Evolutionary conservation across 441 rosid species (phyloP).

Genomic region (Erodium chrysanthum): DNA sequence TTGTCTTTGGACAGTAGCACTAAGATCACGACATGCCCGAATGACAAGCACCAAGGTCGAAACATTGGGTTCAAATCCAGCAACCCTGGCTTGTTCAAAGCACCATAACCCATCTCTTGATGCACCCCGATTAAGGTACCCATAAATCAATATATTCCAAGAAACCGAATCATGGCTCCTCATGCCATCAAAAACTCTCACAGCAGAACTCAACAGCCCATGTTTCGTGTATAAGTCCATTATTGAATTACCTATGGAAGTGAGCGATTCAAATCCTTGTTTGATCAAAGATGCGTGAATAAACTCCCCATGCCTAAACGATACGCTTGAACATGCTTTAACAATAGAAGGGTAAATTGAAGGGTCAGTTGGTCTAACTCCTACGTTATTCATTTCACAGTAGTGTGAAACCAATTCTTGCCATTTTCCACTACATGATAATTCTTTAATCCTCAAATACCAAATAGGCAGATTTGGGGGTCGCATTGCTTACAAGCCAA

Average conservation of each 20-base stretch:
- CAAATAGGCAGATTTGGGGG: conserved; percentile 17
- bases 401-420: conserved; percentile 35
- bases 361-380: conserved; percentile 30
- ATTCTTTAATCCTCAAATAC: conserved; percentile 36
- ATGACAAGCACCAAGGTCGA: conserved; percentile 50
- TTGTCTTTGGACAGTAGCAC: conserved; percentile 22
- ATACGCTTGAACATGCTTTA: conserved; percentile 45
- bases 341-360: conserved; percentile 41
- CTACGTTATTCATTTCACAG: conserved; percentile 32
- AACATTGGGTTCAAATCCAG: conserved; percentile 44
- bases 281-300: conserved; percentile 44
- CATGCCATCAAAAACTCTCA: conserved; percentile 31
- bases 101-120: conserved; percentile 33
- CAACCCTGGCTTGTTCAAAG: conserved; percentile 41
- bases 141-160: conserved; percentile 55
- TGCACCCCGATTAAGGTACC: conserved; percentile 37
- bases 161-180: conserved; percentile 45
- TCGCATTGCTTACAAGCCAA: not conserved
- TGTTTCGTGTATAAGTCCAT: conserved; percentile 50
- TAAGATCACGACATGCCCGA: conserved; percentile 31
- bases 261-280: conserved; percentile 39
- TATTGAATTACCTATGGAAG: conserved; percentile 47
- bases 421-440: conserved; percentile 42
- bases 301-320: conserved; percentile 27
- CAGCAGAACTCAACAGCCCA: conserved; percentile 33